A percentile compares a stretch with the other conserved stretches of the same genome.
These are phyloP conservation scores for Kuraishia hungarica DNA, from an alignment of 805 yeast genomes.

Conservation along the genomic window DNA sequence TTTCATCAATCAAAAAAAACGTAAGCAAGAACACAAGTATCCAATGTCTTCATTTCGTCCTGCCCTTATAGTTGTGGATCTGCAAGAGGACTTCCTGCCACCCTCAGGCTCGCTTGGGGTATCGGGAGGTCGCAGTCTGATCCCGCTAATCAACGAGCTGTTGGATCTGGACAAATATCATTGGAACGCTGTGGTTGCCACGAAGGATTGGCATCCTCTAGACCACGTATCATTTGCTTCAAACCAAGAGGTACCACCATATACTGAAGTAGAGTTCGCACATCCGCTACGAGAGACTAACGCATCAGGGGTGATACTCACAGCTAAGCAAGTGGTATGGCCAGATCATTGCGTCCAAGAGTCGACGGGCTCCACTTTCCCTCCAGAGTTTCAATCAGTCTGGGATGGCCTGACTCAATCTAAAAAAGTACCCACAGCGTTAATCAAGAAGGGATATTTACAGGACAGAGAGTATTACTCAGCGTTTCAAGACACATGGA, in stretches of 20 bases:
- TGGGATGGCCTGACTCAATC: conserved; percentile 23
- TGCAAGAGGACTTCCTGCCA: conserved; percentile 84
- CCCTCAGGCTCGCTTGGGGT: conserved; percentile 75
- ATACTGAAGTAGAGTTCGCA: conserved; percentile 33
- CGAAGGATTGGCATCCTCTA: conserved; percentile 85
- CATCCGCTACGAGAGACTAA: conserved; percentile 37
- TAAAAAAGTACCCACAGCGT: conserved; percentile 25
- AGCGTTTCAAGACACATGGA: conserved; percentile 78
- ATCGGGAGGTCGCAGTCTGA: conserved; percentile 46
- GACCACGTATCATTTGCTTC: conserved; percentile 80
- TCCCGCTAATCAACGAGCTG: conserved; percentile 42
- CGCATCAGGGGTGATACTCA: conserved; percentile 15
- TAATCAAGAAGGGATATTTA: conserved; percentile 65
- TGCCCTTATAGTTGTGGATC: conserved; percentile 70
- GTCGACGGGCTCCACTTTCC: conserved; percentile 58
- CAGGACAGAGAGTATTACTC: conserved; percentile 80
- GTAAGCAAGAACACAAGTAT: no score
- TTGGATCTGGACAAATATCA: conserved; percentile 27
- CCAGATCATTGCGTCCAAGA: conserved; percentile 86
- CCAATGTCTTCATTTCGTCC: conserved; percentile 12
- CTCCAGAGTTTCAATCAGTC: conserved; percentile 33
- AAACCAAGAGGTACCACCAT: conserved; percentile 46
- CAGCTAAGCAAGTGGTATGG: conserved; percentile 52
- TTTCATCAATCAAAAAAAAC: no score
- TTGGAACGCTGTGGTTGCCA: conserved; percentile 63